Base-by-base conservation (phyloP, 78 protist species). In the Protostelium mycophagum region DNA sequence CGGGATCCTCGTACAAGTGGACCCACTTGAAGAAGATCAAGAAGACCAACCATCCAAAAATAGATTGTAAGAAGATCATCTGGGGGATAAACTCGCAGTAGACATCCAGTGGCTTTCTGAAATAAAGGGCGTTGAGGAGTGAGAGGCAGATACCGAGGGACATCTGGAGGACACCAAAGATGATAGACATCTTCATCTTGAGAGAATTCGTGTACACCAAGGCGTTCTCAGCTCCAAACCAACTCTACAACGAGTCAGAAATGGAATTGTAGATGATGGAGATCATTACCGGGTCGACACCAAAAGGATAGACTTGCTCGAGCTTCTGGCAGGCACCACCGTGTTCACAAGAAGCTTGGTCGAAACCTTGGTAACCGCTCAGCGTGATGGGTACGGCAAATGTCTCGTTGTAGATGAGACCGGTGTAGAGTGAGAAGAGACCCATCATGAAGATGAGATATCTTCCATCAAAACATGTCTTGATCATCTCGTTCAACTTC, bases 141-240 rank as follows among this genome's bases (percentile, higher is more conserved):
- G 90, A 37, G 85, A 99, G 95, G 89, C 91, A 0, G 37, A 99
- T 87, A 35, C 99, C 99, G 35, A 97, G 35, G 38, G 88, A 0
- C 99, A 99, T 99, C 91, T 97, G 99, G 36, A 90, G 16, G 39
- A 99, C 98, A 37, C 99, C 99, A 36, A 98, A 28, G 29, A 99
- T 37, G 34, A 99, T 94, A 36, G 99, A 92, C 36, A 97, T 23
- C 95, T 99, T 99, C 99, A 99, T 99, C 94, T 99, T 99, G 98
- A 97, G 92, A 36, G 99, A 96, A 95, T 99, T 99, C 95, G 90
- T 88, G 94, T 91, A 98, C 39, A 87, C 89, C 89, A 99, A 95
- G 88, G 96, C 93, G 97, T 98, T 98, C 28, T 87, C 93, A 29
- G 98, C 34, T 37, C 97, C 94, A 34, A 35, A 35, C 96, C 96